Evolutionary conservation across 2,329 filamentous ascomycete genomes (phyloP).

Genomic region (Cladosporium sp.): DNA sequence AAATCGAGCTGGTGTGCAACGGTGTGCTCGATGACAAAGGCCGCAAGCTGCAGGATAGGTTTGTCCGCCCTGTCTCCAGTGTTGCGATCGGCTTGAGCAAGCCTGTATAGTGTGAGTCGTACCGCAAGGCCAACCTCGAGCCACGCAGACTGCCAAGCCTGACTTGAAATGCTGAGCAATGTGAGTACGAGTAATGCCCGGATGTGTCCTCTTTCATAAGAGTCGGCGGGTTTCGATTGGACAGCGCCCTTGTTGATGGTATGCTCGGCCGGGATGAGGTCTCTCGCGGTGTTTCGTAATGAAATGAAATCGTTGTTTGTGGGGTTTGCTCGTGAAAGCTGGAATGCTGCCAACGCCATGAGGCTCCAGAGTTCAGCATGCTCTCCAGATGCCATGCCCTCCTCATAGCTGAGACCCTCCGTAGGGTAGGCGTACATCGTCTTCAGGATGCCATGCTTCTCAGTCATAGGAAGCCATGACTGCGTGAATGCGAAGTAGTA

Average conservation of each 20-base stretch:
- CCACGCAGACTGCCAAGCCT: conserved; percentile 55
- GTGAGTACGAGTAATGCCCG: conserved; percentile 46
- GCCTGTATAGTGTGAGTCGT: conserved; percentile 33
- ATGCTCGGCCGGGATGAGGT: conserved; percentile 4
- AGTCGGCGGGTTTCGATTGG: conserved; percentile 2
- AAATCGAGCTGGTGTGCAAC: conserved; percentile 48
- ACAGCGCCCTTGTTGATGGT: background rate
- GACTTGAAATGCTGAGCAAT: conserved; percentile 56
- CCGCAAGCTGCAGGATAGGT: conserved; percentile 44
- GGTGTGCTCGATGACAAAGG: conserved; percentile 57
- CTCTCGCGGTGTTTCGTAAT: conserved; percentile 24
- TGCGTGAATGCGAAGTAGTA: conserved; percentile 71
- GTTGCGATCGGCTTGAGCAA: conserved; percentile 6
- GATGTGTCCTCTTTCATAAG: conserved; percentile 36
- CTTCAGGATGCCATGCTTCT: conserved; percentile 57
- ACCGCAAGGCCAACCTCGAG: conserved; percentile 59
- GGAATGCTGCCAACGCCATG: conserved; percentile 36
- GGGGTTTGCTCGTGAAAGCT: conserved; percentile 25
- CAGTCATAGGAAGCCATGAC: conserved; percentile 68
- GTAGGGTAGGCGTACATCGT: conserved; percentile 50
- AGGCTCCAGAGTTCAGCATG: conserved; percentile 43
- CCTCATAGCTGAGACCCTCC: conserved; percentile 31
- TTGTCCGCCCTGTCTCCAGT: conserved; percentile 6
- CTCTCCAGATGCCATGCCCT: conserved; percentile 26
- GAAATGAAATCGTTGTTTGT: conserved; percentile 26